Percentiles rank a stretch among this genome's conserved stretches.
Conservation (phyloP, 371 early-diverging fungal genomes). For the Saksenaea vasiformis region DNA sequence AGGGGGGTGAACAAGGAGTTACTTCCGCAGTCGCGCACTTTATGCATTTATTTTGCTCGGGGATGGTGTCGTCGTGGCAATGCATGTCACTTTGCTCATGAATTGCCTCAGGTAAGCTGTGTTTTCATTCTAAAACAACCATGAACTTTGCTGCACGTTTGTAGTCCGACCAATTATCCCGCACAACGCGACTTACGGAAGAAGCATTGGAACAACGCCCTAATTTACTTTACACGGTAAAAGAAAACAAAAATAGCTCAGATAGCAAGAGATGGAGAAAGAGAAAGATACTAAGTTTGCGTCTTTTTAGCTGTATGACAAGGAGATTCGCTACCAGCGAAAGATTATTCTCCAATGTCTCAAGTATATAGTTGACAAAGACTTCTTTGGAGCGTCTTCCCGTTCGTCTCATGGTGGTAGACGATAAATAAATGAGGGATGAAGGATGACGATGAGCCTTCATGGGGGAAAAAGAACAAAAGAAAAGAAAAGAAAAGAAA, state of each 20-base stretch:
- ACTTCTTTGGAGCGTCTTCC: not conserved
- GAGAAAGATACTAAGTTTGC: not conserved
- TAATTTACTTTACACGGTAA: constrained; percentile 4
- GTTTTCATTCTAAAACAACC: not conserved
- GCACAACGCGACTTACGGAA: constrained; percentile 1
- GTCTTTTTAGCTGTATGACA: not conserved
- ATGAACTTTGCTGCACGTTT: constrained; percentile 2
- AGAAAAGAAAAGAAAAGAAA: too few species aligned
- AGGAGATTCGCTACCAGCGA: constrained; percentile 3
- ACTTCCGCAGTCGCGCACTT: not conserved
- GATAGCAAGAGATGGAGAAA: not conserved
- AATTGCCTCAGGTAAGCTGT: not conserved
- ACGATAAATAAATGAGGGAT: not conserved
- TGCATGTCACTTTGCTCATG: constrained; percentile 3
- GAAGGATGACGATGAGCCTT: too few species aligned
- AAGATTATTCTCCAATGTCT: constrained; percentile 4
- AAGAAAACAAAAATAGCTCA: not conserved
- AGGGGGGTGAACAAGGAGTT: not conserved
- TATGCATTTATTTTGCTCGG: not conserved
- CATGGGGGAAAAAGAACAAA: too few species aligned
- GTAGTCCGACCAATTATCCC: not conserved
- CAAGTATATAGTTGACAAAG: not conserved
- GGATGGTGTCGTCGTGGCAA: constrained; percentile 5
- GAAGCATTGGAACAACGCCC: constrained; percentile 5
- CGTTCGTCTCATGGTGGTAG: not conserved